Base-by-base conservation (phyloP, 2,329 filamentous ascomycete genomes). In the Ophiocordyceps robertsii region DNA sequence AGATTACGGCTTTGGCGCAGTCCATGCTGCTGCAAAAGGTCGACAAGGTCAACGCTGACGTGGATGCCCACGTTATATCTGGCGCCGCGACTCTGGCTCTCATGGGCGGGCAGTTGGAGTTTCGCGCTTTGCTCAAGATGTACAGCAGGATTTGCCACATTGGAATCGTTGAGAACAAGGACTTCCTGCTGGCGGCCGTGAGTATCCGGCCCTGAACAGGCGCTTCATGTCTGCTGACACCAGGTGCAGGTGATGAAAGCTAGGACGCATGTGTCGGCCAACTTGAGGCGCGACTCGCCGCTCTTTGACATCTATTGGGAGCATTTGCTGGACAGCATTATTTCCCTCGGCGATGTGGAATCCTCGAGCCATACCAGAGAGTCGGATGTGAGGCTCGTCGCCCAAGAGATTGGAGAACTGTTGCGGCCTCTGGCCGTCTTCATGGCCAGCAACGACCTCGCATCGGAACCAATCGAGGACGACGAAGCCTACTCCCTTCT, bases 11-110 rank as follows among this genome's bases (percentile, higher is more conserved):
- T 6, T 69, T 98, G 41, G 90, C 89, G 3, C 84, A 95, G 53
- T 93, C 88, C 1, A 95, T 98, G 80, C 76, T 99, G 21, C 66
- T 95, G n/a, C 92, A 98, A 56, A 96, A 98, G 61, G 76, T 96
- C 44, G 81, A 83, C 46, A 90, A 92, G 61, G 78, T 95, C 43
- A 92, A 78, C 54, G 71, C 76, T 45, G 67, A 74, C 5, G 84
- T 95, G 2, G 89, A 96, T 65, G 80, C 83, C 29, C 82, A 82
- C 43, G 92, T 98, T 46, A 82, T 96, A 43, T 78, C 77, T 14
- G 88, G 93, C 46, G 80, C 87, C 7, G 87, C 88, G 9, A 70
- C 77, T 6, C 66, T 98, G 43, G 83, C 88, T 29, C 67, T 92
- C 5, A 80, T 75, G 51, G 87, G 85, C 43, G 85, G 84, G 10